A percentile compares a stretch with the other conserved stretches of the same genome.
phyloP scores from a whole-genome alignment of 2,329 filamentous ascomycete genomes.

The Sarocladiaceae sp. region DNA sequence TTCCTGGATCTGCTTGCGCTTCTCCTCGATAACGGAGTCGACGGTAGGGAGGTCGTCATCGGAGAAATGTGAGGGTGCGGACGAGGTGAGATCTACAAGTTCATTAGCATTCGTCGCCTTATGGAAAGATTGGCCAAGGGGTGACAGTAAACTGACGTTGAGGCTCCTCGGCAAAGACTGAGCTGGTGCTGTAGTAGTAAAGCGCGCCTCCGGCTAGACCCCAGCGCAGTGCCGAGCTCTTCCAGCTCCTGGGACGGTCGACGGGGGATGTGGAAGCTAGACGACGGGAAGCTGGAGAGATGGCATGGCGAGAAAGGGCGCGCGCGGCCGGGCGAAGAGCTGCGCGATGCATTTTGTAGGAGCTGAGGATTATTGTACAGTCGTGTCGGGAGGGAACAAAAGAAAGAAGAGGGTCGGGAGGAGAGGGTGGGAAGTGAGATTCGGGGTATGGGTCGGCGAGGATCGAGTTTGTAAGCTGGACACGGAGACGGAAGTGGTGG shows the following conservation, averaged over 20 bases:
- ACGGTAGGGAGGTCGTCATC: slow-evolving; percentile 57
- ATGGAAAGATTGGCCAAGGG: not conserved
- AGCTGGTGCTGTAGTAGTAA: slow-evolving; percentile 92
- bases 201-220: slow-evolving; percentile 68
- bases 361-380: not conserved
- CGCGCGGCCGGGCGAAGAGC: slow-evolving; percentile 41
- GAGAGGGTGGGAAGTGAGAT: not conserved
- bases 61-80: slow-evolving; percentile 45
- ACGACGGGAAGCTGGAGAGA: slow-evolving; percentile 34
- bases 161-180: slow-evolving; percentile 78
- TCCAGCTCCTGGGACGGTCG: slow-evolving; percentile 72
- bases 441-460: not conserved
- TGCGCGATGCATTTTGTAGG: slow-evolving; percentile 43
- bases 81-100: slow-evolving; percentile 20
- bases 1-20: slow-evolving; percentile 41
- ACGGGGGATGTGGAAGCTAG: slow-evolving; percentile 53
- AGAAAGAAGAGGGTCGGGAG: not conserved
- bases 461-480: slow-evolving; percentile 5
- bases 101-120: slow-evolving; percentile 8
- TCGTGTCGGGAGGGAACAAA: not conserved
- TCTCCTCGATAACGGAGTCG: slow-evolving; percentile 60
- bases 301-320: slow-evolving; percentile 31
- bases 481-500: too few relatives aligned
- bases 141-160: slow-evolving; percentile 52
- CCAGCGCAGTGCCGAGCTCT: slow-evolving; percentile 66